Conservation (phyloP, 352 stramenopile genomes). For the Pythium myriotylum region DNA sequence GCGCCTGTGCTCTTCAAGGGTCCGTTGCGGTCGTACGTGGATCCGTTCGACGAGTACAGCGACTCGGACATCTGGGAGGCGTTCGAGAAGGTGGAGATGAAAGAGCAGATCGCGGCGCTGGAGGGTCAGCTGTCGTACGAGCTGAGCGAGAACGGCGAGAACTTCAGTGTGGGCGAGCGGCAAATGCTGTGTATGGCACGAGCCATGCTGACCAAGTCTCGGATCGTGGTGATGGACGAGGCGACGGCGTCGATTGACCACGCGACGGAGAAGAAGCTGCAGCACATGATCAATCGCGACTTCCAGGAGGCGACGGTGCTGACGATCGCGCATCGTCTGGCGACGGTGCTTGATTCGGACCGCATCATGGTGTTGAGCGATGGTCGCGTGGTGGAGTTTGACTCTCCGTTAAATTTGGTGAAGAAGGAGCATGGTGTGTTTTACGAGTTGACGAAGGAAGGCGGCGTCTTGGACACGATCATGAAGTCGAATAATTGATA, state of each 20-base stretch:
- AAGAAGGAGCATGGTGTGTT: conserved; percentile 31
- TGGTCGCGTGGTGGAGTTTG: conserved; percentile 85
- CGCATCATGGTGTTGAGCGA: conserved; percentile 88
- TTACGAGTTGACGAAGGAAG: conserved; percentile 31
- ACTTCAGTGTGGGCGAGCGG: conserved; percentile 5
- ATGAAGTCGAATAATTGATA: neutral
- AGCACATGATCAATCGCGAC: conserved; percentile 77
- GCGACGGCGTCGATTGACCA: conserved; percentile 62
- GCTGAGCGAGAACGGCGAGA: conserved; percentile 5
- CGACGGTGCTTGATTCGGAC: conserved; percentile 92
- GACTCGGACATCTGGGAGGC: conserved; percentile 74
- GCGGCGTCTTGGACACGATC: conserved; percentile 17
- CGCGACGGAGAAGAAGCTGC: conserved; percentile 58
- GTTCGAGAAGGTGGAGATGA: conserved; percentile 72
- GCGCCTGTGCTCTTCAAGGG: conserved; percentile 89
- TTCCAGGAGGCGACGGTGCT: conserved; percentile 90
- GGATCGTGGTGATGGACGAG: conserved; percentile 94
- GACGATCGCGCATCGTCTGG: conserved; percentile 93
- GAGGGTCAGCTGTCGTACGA: conserved; percentile 29
- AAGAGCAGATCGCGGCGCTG: conserved; percentile 26
- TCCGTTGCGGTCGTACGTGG: no score
- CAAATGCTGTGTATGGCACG: conserved; percentile 8
- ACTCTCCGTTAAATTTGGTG: conserved; percentile 78
- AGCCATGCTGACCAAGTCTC: conserved; percentile 79
- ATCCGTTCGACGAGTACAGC: conserved; percentile 67